Conservation (phyloP, 2,329 filamentous ascomycete genomes). For the Venturia pyrina region DNA sequence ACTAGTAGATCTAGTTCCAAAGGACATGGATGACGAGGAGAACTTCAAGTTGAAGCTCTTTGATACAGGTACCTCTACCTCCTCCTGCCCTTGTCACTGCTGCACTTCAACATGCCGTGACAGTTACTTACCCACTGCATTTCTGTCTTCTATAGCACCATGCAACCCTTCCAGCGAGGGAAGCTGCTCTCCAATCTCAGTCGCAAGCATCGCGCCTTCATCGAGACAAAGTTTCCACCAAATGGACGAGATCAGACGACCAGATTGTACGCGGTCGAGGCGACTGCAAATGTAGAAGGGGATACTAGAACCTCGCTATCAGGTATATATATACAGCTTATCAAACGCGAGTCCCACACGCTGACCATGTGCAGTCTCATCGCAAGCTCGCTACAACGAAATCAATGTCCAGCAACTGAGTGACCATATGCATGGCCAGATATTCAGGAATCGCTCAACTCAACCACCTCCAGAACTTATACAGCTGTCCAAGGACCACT, state of each 20-base stretch:
- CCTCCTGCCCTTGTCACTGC: too few species aligned
- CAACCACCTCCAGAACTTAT: constrained; percentile 61
- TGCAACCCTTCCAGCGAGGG: constrained; percentile 9
- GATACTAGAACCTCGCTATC: not conserved
- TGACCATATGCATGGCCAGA: constrained; percentile 67
- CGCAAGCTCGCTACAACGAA: constrained; percentile 69
- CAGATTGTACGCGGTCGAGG: constrained; percentile 9
- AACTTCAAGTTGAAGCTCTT: too few species aligned
- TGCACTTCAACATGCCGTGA: not conserved
- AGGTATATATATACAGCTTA: not conserved
- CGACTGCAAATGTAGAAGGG: not conserved
- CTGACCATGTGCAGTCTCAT: constrained; percentile 23
- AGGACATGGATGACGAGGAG: constrained; percentile 1
- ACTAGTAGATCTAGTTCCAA: too few species aligned
- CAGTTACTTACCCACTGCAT: not conserved
- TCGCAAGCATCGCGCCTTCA: constrained; percentile 9
- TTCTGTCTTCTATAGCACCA: not conserved
- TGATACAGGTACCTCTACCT: too few species aligned
- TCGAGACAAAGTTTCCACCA: not conserved
- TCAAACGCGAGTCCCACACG: not conserved
- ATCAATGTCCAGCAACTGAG: constrained; percentile 93
- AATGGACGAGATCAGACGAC: not conserved
- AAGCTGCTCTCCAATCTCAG: constrained; percentile 7
- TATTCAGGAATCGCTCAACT: constrained; percentile 55
- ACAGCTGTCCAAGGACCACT: constrained; percentile 69